Evolutionary conservation across 163 green algal species (phyloP).

Genomic region (Volvox carteri): DNA sequence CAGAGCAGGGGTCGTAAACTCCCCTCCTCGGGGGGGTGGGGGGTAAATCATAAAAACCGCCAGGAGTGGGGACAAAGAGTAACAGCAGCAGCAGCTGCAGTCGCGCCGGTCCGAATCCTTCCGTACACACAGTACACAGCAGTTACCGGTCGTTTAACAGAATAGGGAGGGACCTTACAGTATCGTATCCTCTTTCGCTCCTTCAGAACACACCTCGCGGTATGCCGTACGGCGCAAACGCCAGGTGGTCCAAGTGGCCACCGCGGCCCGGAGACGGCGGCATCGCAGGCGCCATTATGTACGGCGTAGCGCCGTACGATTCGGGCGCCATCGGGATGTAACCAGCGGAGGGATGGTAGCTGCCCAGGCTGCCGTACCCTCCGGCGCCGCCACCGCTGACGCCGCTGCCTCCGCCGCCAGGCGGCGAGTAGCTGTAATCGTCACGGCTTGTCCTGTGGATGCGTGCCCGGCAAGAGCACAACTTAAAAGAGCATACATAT

Average conservation of each 20-base stretch:
- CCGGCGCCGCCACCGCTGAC: background rate
- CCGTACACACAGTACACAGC: too few relatives aligned
- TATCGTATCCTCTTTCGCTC: too few relatives aligned
- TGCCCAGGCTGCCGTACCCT: constrained; percentile 1
- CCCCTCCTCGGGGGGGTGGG: too few relatives aligned
- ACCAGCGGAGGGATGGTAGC: background rate
- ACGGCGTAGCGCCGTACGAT: constrained; percentile 28
- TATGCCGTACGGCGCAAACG: constrained; percentile 38
- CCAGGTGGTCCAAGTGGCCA: constrained; percentile 34
- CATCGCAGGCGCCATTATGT: constrained; percentile 45
- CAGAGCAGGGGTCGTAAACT: too few relatives aligned
- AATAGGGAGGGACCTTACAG: too few relatives aligned
- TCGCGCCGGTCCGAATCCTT: too few relatives aligned
- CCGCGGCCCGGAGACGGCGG: constrained; percentile 34
- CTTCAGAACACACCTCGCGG: constrained; percentile 6
- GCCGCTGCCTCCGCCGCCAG: background rate
- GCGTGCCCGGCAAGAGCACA: too few relatives aligned
- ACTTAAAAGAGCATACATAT: too few relatives aligned
- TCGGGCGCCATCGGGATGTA: constrained; percentile 12
- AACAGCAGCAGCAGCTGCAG: too few relatives aligned
- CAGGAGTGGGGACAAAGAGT: too few relatives aligned
- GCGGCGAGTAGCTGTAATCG: constrained; percentile 41
- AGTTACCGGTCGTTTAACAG: too few relatives aligned
- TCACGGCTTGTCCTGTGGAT: background rate
- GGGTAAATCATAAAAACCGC: too few relatives aligned